These are phyloP conservation scores for Brassica rapa DNA, from an alignment of 345 rosid species.

Conservation along the genomic window DNA sequence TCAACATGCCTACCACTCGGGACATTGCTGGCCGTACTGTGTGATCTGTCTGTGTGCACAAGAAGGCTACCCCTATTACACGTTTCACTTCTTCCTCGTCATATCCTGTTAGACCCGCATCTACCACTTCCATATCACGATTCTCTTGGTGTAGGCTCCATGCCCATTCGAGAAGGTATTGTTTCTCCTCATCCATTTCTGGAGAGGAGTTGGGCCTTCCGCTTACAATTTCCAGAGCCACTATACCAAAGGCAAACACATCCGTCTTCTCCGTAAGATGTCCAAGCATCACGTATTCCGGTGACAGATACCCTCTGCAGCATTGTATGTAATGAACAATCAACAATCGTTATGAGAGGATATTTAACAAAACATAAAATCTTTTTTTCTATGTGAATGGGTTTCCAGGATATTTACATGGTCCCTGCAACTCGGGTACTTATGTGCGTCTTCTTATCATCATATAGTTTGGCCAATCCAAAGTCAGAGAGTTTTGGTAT, in stretches of 20 bases:
- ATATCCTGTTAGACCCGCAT: constrained; percentile 42
- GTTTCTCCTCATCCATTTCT: constrained; percentile 35
- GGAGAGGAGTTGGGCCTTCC: constrained; percentile 44
- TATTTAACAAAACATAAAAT: background rate
- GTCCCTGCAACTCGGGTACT: constrained; percentile 52
- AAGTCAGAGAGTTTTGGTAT: constrained; percentile 50
- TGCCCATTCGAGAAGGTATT: constrained; percentile 73
- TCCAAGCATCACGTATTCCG: constrained; percentile 70
- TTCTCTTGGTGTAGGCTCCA: constrained; percentile 58
- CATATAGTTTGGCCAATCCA: constrained; percentile 50
- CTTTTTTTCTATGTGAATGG: background rate
- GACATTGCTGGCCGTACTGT: constrained; percentile 48
- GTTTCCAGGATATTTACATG: constrained; percentile 34
- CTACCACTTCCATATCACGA: constrained; percentile 48
- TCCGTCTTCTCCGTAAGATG: constrained; percentile 62
- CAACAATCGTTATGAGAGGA: background rate
- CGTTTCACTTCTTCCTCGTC: constrained; percentile 53
- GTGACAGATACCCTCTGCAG: constrained; percentile 61
- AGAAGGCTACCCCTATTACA: constrained; percentile 55
- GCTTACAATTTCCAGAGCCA: constrained; percentile 47
- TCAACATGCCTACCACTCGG: constrained; percentile 50
- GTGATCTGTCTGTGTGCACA: constrained; percentile 51
- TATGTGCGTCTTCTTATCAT: constrained; percentile 51
- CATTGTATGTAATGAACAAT: constrained; percentile 6
- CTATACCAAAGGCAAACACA: constrained; percentile 55